phyloP scores from a whole-genome alignment of 2,329 filamentous ascomycete species.

The Penicillium sp. region DNA sequence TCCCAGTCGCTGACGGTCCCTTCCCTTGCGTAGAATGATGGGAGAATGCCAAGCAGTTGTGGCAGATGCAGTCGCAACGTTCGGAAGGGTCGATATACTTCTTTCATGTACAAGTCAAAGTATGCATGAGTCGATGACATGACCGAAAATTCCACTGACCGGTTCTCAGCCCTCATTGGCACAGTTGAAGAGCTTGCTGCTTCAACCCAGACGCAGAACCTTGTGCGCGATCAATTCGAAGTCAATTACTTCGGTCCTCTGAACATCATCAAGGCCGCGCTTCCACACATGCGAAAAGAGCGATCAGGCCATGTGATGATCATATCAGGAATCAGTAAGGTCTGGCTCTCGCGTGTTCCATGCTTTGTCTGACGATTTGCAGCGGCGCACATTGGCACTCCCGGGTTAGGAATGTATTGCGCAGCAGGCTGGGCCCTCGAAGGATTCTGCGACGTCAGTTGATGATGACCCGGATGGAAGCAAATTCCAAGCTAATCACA shows the following conservation, averaged over 20 bases:
- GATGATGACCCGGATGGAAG: neutral
- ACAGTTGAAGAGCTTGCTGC: slow-evolving; percentile 87
- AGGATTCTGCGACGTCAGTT: slow-evolving; percentile 80
- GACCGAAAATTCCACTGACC: slow-evolving; percentile 10
- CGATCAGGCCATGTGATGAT: slow-evolving; percentile 88
- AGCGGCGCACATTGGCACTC: slow-evolving; percentile 87
- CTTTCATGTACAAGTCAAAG: slow-evolving; percentile 88
- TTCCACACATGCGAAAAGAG: slow-evolving; percentile 77
- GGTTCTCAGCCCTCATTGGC: slow-evolving; percentile 71
- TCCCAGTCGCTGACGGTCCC: slow-evolving; percentile 13
- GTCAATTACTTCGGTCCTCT: slow-evolving; percentile 93
- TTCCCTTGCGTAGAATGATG: slow-evolving; percentile 49
- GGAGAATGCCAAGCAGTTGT: slow-evolving; percentile 81
- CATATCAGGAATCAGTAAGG: slow-evolving; percentile 75
- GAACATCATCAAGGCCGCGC: slow-evolving; percentile 87
- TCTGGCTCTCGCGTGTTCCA: slow-evolving; percentile 2
- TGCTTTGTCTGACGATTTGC: slow-evolving; percentile 19
- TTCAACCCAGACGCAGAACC: slow-evolving; percentile 69
- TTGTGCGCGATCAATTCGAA: slow-evolving; percentile 91
- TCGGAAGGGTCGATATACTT: slow-evolving; percentile 85
- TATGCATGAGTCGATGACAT: slow-evolving; percentile 38
- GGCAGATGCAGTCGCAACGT: slow-evolving; percentile 80
- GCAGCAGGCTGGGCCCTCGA: slow-evolving; percentile 93
- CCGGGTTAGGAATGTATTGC: slow-evolving; percentile 86
- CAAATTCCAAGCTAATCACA: slow-evolving; percentile 10